Evolutionary conservation across 1,139 yeast genomes (phyloP), one percentile per base, ranked within the genome.

Genomic region (Tardiomyces depauwii): DNA sequence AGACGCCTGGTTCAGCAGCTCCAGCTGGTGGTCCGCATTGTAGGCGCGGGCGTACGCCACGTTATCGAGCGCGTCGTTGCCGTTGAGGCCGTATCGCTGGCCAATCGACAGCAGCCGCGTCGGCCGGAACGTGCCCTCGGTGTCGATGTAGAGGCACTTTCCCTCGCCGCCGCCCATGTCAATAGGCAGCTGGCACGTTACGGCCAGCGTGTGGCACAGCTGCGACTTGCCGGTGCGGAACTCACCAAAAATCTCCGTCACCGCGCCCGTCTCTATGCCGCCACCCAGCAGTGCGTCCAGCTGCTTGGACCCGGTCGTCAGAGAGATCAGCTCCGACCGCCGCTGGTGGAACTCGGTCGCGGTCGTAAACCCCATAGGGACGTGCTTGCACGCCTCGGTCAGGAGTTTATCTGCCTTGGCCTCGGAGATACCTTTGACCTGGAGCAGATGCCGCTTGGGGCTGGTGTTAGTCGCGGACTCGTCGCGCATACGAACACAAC

Each of bases 141-240:
- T 91, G 60, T 91, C 99, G 52, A 91, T 89, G 61, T 86, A 93
- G 49, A 93, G 72, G 65, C 97, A 91, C 64, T 93, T 88, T 39
- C 99, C 98, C 68, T 91, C 99, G 44, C 97, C 99, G 48, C 99
- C 99, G 41, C 97, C 97, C 86, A 86, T 84, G 61, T 91, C 97
- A 43, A 91, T 80, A 2, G 98, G 98, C 49, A 91, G 70, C 65
- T 91, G 99, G 63, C 97, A 91, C 2, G 97, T 89, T 11, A 93
- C 96, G 0, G 97, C 96, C 51, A 93, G 72, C 1, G 98, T 93
- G 62, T 93, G 98, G 65, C 98, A 93, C 45, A 91, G 69, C 68
- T 91, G 99, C 5, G 96, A 87, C 64, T 91, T 91, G 44, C 99
- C 99, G 1, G 98, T 91, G 67, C 98, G 79, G 64, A 89, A 93